Evolutionary conservation across 169 alveolate species (phyloP).

Genomic region (Plasmodium gaboni): DNA sequence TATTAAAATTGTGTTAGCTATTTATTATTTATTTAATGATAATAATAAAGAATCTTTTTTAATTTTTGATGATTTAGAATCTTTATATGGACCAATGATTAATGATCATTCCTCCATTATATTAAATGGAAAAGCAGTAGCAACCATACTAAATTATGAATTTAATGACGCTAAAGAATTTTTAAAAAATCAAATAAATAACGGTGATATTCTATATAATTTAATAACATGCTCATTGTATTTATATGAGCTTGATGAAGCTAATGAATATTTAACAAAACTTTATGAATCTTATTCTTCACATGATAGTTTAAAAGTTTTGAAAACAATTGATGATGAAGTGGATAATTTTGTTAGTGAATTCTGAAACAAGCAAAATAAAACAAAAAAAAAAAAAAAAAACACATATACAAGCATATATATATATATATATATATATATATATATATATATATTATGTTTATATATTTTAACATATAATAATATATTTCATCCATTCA

Average conservation of each 20-base stretch:
- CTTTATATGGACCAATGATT: conserved; percentile 27
- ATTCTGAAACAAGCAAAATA: conserved; percentile 9
- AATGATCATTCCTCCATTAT: conserved; percentile 55
- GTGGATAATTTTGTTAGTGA: conserved; percentile 60
- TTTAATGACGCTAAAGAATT: conserved; percentile 68
- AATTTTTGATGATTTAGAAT: conserved; percentile 71
- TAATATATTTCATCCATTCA: neutral
- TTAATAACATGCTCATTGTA: conserved; percentile 62
- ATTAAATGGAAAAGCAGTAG: conserved; percentile 58
- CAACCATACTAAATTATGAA: conserved; percentile 49
- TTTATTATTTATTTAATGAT: conserved; percentile 52
- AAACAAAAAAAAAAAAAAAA: neutral
- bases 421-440: neutral
- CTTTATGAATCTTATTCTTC: conserved; percentile 38
- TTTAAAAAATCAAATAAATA: conserved; percentile 24
- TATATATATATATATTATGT: neutral
- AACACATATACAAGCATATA: neutral
- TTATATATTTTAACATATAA: neutral
- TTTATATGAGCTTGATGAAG: conserved; percentile 65
- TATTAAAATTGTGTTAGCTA: conserved; percentile 57
- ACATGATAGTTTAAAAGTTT: conserved; percentile 53
- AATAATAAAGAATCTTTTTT: conserved; percentile 68
- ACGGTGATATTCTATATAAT: conserved; percentile 35
- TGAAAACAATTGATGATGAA: conserved; percentile 47
- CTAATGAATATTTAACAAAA: conserved; percentile 39